Percentiles rank a stretch among this genome's conserved stretches.
These are phyloP conservation scores for Trametes sanguinea DNA, from an alignment of 768 basidiomycete genomes.

Conservation along the genomic window DNA sequence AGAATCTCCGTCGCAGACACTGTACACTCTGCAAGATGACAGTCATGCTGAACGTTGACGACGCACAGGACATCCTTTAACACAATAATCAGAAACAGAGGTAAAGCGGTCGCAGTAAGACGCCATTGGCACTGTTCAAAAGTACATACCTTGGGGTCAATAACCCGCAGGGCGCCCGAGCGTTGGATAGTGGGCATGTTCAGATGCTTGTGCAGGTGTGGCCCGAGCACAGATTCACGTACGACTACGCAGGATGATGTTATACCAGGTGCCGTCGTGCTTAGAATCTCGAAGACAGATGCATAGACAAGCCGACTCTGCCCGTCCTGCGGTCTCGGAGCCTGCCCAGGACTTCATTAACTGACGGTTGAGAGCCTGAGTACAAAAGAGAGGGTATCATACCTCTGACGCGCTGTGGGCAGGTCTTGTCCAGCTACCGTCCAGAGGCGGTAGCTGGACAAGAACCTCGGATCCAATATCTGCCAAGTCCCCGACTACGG, in stretches of 20 bases:
- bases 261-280: neutral
- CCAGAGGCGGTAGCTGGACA: neutral
- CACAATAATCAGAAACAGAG: neutral
- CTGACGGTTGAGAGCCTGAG: neutral
- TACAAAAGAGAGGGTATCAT: neutral
- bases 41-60: conserved; percentile 19
- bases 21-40: neutral
- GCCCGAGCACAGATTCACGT: neutral
- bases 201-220: neutral
- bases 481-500: neutral
- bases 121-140: neutral
- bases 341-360: neutral
- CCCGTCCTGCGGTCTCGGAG: neutral
- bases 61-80: conserved; percentile 4
- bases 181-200: neutral
- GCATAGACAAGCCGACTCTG: neutral
- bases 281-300: neutral
- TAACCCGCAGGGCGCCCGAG: neutral
- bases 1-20: neutral
- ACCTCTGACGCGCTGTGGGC: neutral
- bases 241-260: neutral
- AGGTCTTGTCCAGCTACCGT: neutral
- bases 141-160: neutral
- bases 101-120: neutral
- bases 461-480: neutral